Evolutionary conservation across 2,329 filamentous ascomycete genomes (phyloP), one percentile per base, ranked within the genome.

Genomic region (Alternaria solani): DNA sequence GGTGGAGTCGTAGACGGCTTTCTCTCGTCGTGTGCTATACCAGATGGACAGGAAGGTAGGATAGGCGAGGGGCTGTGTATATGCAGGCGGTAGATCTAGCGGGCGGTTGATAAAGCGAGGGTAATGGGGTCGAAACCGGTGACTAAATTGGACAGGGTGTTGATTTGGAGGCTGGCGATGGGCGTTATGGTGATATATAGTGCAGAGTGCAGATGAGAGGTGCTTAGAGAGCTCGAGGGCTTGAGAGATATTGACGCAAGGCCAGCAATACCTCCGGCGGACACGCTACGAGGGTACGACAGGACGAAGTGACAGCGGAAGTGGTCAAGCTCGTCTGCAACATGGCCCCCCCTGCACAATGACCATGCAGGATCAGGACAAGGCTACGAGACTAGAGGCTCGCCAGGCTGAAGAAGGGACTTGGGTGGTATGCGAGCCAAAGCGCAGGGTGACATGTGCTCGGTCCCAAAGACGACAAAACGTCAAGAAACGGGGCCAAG

Each of bases 381-480:
- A 78, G 75, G 75, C 71, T 70, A 61, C 67, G 66, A 59, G 65
- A 69, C 64, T 72, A 71, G 67, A 74, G 69, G 63, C 52, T 67
- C 61, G 66, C 62, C 62, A 67, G 64, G 68, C 70, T 72, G 61
- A 56, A 64, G 63, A 64, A 59, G 20, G 62, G 62, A 70, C 65
- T 70, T 68, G 70, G 70, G 66, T 69, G 69, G 65, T 62, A 72
- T 72, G 68, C 62, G 70, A 73, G 69, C 65, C 66, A 66, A 69
- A 62, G 65, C 72, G 68, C 73, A 74, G 70, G 73, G 73, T 71
- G 72, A 74, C 73, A 75, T 75, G 70, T 75, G 75, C 74, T 73
- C 72, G 65, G 65, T 69, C 68, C 71, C 69, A 72, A 68, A 67
- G 63, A 65, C 62, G 61, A 67, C 63, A 69, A 64, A 64, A 73